Evolutionary conservation across 2,329 filamentous ascomycete genomes (phyloP).

Genomic region (Magnaporthales sp.): DNA sequence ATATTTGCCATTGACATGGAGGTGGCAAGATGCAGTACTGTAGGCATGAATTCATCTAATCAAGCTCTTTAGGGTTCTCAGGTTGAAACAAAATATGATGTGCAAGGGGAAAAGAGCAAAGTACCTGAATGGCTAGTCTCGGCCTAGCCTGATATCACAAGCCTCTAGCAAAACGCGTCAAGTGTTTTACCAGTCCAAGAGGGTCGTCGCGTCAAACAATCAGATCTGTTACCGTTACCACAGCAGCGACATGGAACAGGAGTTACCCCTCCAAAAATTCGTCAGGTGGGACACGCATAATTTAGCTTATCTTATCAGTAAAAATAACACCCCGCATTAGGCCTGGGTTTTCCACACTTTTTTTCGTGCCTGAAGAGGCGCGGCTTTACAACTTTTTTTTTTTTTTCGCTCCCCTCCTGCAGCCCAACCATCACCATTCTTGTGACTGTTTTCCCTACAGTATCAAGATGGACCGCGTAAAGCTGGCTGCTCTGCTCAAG

Average conservation of each 20-base stretch:
- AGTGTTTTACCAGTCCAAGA: neutral
- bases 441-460: conserved; percentile 6
- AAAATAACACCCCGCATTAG: neutral
- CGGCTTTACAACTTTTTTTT: neutral
- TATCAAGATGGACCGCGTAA: conserved; percentile 62
- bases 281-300: neutral
- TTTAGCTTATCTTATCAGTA: conserved; percentile 4
- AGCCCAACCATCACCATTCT: conserved; percentile 2
- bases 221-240: neutral
- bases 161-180: neutral
- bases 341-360: neutral
- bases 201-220: neutral
- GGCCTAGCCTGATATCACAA: neutral
- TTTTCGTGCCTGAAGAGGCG: neutral
- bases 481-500: conserved; percentile 80
- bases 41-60: too few species aligned
- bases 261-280: neutral
- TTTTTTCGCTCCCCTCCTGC: neutral
- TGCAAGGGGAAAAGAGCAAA: neutral
- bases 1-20: neutral
- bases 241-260: neutral
- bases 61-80: too few species aligned
- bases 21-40: neutral
- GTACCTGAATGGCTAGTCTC: neutral
- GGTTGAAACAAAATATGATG: too few species aligned